Conservation (phyloP, 2,329 filamentous ascomycete species). For the Botryotinia globosa region DNA sequence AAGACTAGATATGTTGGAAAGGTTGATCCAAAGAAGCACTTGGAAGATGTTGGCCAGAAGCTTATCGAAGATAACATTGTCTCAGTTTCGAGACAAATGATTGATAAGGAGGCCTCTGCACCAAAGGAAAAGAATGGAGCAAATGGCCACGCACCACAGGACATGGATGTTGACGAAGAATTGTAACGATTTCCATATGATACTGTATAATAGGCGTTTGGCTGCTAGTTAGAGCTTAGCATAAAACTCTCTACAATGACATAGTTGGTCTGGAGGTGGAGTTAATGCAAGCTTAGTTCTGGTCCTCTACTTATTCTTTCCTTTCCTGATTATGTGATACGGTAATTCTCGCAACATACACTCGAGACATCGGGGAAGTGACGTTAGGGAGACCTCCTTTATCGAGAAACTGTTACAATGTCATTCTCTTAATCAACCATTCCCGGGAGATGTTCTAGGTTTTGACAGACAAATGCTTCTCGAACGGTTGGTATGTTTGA, state of each 20-base stretch:
- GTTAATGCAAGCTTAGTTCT: conserved; percentile 20
- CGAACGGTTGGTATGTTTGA: background rate
- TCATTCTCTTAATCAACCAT: background rate
- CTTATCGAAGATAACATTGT: conserved; percentile 99
- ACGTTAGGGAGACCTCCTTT: too few relatives aligned
- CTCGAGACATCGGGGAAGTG: background rate
- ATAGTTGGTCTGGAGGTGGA: conserved; percentile 18
- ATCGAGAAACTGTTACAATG: background rate
- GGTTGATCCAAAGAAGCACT: conserved; percentile 98
- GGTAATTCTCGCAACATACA: background rate
- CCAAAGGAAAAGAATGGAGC: conserved; percentile 62
- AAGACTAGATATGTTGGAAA: conserved; percentile 99
- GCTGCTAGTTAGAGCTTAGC: conserved; percentile 26
- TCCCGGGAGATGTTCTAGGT: background rate
- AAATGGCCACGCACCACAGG: conserved; percentile 43
- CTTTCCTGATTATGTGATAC: background rate
- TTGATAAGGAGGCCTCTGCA: conserved; percentile 96
- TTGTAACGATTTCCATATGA: conserved; percentile 48
- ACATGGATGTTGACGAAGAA: conserved; percentile 39
- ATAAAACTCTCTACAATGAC: conserved; percentile 24
- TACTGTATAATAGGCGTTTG: conserved; percentile 39
- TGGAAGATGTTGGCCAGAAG: conserved; percentile 93
- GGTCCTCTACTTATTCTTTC: background rate
- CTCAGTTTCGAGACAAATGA: conserved; percentile 97
- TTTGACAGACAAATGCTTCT: background rate